Evolutionary conservation across 768 basidiomycete species (phyloP).

Genomic region (Auricularia sp.): DNA sequence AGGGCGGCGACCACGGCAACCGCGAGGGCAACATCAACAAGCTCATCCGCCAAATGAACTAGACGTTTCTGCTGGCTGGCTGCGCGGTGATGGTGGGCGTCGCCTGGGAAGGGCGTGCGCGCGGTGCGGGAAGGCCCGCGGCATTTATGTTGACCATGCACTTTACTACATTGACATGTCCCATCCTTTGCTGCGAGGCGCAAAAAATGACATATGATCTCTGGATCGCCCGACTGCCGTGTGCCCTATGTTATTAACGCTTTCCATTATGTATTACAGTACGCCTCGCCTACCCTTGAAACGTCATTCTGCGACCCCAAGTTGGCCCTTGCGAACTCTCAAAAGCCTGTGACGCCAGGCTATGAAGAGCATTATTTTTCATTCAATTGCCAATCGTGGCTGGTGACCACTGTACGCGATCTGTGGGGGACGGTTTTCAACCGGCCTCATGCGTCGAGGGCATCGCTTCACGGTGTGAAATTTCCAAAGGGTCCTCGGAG

Average conservation of each 20-base stretch:
- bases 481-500: too few relatives aligned
- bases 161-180: neutral
- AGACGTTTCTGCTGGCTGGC: conserved; percentile 11
- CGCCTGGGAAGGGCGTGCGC: neutral
- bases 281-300: too few relatives aligned
- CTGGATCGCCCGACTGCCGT: neutral
- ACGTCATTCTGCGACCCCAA: too few relatives aligned
- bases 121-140: neutral
- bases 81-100: neutral
- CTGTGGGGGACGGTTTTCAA: too few relatives aligned
- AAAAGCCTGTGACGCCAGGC: too few relatives aligned
- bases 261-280: too few relatives aligned
- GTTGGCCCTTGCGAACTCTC: too few relatives aligned
- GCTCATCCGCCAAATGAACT: conserved; percentile 94
- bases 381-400: too few relatives aligned
- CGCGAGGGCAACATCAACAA: conserved; percentile 96
- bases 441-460: too few relatives aligned
- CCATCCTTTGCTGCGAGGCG: neutral
- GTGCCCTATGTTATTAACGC: neutral
- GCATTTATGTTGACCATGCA: neutral
- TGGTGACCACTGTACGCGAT: too few relatives aligned
- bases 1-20: conserved; percentile 97
- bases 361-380: too few relatives aligned
- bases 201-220: neutral
- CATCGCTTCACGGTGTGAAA: too few relatives aligned